Conservation (phyloP, 371 early-diverging fungal species). For the Mucor racemosus region DNA sequence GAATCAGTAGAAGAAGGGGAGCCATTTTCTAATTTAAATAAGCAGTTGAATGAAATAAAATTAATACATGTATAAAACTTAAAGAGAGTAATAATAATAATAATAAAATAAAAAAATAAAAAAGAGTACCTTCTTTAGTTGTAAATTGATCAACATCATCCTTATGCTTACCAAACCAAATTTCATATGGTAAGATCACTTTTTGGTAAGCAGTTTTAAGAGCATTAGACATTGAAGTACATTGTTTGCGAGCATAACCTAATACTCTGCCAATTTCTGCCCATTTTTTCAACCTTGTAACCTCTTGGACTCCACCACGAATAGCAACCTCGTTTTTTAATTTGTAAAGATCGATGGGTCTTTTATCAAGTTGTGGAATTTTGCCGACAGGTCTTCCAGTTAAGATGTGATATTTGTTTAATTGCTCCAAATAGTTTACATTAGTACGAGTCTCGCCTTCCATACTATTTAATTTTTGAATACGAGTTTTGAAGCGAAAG, state of each 20-base stretch:
- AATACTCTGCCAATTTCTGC: conserved; percentile 84
- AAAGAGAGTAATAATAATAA: too few species aligned
- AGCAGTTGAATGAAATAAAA: background rate
- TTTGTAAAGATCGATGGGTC: conserved; percentile 84
- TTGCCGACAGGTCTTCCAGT: conserved; percentile 73
- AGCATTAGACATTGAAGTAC: conserved; percentile 85
- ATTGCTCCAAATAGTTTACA: conserved; percentile 89
- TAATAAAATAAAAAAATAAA: background rate
- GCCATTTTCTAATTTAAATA: background rate
- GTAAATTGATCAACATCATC: conserved; percentile 24
- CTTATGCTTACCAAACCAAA: conserved; percentile 50
- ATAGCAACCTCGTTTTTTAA: conserved; percentile 83
- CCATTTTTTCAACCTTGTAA: conserved; percentile 87
- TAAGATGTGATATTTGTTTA: conserved; percentile 87
- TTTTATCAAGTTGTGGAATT: conserved; percentile 82
- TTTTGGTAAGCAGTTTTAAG: conserved; percentile 80
- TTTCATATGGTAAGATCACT: conserved; percentile 88
- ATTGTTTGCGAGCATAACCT: conserved; percentile 77
- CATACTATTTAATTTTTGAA: conserved; percentile 90
- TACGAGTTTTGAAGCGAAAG: conserved; percentile 89
- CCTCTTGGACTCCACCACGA: conserved; percentile 84
- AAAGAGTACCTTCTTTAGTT: conserved; percentile 16
- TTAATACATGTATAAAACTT: background rate
- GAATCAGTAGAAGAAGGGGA: background rate
- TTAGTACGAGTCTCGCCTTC: conserved; percentile 88